These are phyloP conservation scores for Russula emetica DNA, from an alignment of 768 basidiomycete species.

Conservation along the genomic window DNA sequence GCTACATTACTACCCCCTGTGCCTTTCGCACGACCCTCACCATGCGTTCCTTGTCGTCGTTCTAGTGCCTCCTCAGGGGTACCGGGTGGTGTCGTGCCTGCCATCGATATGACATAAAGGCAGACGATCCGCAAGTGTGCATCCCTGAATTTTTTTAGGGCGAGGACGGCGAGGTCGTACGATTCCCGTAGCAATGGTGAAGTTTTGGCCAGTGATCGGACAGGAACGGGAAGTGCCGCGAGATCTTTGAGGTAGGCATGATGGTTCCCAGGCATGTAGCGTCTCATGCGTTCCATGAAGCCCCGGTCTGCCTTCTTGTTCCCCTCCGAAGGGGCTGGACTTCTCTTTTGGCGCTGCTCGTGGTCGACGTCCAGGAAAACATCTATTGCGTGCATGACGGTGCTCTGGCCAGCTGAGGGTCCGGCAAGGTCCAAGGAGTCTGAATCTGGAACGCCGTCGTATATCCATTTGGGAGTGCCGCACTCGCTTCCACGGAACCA, in stretches of 20 bases:
- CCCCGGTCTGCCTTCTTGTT: conserved; percentile 65
- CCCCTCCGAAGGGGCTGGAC: conserved; percentile 60
- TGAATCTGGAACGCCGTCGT: conserved; percentile 65
- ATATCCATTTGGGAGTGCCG: conserved; percentile 58
- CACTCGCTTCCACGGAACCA: conserved; percentile 75
- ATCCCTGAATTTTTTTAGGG: conserved; percentile 81
- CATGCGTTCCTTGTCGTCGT: conserved; percentile 27
- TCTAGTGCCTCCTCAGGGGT: conserved; percentile 47
- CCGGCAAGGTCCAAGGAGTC: conserved; percentile 69
- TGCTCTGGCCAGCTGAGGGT: conserved; percentile 92
- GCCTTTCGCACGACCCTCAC: conserved; percentile 58
- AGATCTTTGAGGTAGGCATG: conserved; percentile 77
- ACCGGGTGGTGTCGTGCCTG: conserved; percentile 57
- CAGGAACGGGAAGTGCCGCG: conserved; percentile 49
- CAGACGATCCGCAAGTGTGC: conserved; percentile 86
- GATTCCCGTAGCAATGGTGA: conserved; percentile 60
- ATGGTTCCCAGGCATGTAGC: conserved; percentile 93
- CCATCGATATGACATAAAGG: conserved; percentile 83
- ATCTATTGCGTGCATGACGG: conserved; percentile 81
- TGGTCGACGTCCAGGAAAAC: conserved; percentile 88
- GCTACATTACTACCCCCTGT: conserved; percentile 89
- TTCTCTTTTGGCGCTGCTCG: conserved; percentile 64
- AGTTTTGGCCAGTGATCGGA: conserved; percentile 57
- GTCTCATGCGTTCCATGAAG: conserved; percentile 91
- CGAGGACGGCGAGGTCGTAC: conserved; percentile 74